Evolutionary conservation across 2,329 filamentous ascomycete genomes (phyloP).

Genomic region (Colletotrichum sp.): DNA sequence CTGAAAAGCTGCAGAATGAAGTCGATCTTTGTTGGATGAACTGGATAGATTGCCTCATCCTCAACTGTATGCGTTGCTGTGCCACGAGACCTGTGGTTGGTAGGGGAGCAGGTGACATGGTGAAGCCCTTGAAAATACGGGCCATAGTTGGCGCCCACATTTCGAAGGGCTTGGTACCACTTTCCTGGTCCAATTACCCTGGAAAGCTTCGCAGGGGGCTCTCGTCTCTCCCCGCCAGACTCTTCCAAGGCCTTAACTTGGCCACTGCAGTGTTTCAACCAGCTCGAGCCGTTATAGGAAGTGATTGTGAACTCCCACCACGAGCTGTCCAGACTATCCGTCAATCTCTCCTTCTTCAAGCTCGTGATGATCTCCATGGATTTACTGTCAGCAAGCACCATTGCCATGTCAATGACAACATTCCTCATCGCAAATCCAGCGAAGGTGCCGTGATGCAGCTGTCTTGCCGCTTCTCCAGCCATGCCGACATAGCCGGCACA

Average conservation of each 20-base stretch:
- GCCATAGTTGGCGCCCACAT: constrained; percentile 10
- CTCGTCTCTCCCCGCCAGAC: background rate
- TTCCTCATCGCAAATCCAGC: constrained; percentile 31
- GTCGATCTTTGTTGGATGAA: background rate
- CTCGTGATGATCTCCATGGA: background rate
- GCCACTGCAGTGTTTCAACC: background rate
- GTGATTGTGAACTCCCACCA: background rate
- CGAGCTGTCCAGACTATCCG: background rate
- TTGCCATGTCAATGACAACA: constrained; percentile 27
- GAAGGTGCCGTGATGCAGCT: background rate
- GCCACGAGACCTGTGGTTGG: background rate
- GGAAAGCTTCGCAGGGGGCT: background rate
- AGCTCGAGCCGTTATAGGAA: background rate
- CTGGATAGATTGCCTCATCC: background rate
- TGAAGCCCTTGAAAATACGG: constrained; percentile 3
- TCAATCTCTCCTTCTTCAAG: background rate
- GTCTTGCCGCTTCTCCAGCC: constrained; percentile 7
- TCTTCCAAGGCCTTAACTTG: background rate
- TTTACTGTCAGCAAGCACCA: constrained; percentile 20
- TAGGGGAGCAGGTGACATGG: background rate
- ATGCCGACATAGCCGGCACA: background rate
- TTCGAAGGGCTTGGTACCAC: constrained; percentile 7
- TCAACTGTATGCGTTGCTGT: background rate
- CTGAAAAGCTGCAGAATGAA: constrained; percentile 12
- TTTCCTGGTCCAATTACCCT: constrained; percentile 20